These are phyloP conservation scores for Moesziomyces antarcticus DNA, from an alignment of 1,284 basidiomycete genomes.

Conservation along the genomic window DNA sequence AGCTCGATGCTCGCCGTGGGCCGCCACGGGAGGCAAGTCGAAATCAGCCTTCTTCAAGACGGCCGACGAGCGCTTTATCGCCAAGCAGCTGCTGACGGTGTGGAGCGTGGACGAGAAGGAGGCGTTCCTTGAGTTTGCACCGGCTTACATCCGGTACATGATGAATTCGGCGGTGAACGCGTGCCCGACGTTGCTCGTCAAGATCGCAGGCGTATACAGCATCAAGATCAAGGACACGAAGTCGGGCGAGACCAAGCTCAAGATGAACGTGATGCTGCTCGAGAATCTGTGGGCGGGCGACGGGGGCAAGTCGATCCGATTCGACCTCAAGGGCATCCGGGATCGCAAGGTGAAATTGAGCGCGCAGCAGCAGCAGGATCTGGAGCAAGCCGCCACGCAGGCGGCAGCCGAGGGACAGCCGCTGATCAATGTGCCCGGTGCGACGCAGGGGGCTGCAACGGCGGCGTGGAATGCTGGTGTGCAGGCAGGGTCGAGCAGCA, in stretches of 20 bases:
- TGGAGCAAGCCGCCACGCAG: slow-evolving; percentile 25
- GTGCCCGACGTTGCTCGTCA: slow-evolving; percentile 60
- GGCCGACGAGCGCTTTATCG: slow-evolving; percentile 52
- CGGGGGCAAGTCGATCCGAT: slow-evolving; percentile 44
- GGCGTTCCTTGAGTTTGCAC: slow-evolving; percentile 61
- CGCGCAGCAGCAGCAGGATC: slow-evolving; percentile 35
- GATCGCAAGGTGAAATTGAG: slow-evolving; percentile 54
- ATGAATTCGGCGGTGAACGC: slow-evolving; percentile 52
- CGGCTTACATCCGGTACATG: slow-evolving; percentile 62
- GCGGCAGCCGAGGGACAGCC: slow-evolving; percentile 17
- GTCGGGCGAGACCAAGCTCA: slow-evolving; percentile 52
- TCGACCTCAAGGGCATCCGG: slow-evolving; percentile 62
- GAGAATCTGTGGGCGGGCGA: slow-evolving; percentile 61
- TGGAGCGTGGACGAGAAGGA: slow-evolving; percentile 63
- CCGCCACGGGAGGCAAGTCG: slow-evolving; percentile 54
- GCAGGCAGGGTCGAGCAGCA: slow-evolving; percentile 6
- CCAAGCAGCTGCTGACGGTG: slow-evolving; percentile 60
- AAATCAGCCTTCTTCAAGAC: slow-evolving; percentile 61
- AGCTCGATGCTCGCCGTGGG: slow-evolving; percentile 54
- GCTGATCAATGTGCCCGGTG: slow-evolving; percentile 29
- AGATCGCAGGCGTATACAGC: slow-evolving; percentile 61
- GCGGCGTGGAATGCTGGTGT: slow-evolving; percentile 21
- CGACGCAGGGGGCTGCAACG: slow-evolving; percentile 25
- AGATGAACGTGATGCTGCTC: slow-evolving; percentile 61
- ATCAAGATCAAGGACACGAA: slow-evolving; percentile 63